Percentiles rank a stretch among this genome's conserved stretches.
These are phyloP conservation scores for Saccharomycopsis crataegensis DNA, from an alignment of 1,139 yeast species.

Conservation along the genomic window DNA sequence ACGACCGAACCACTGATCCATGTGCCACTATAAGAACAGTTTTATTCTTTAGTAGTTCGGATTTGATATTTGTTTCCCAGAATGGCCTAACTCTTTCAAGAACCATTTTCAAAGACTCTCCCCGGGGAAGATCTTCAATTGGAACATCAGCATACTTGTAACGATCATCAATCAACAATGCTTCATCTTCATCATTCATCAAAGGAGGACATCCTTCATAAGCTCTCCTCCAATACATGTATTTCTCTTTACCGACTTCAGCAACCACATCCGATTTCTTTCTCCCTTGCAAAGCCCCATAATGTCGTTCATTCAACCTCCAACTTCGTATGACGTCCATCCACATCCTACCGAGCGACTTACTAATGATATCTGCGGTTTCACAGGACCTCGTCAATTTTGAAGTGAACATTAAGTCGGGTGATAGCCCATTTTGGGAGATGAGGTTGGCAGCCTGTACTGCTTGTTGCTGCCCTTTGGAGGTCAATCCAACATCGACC, in stretches of 20 bases:
- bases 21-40: constrained; percentile 63
- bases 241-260: constrained; percentile 51
- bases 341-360: constrained; percentile 38
- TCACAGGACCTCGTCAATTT: constrained; percentile 58
- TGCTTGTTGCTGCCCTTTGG: constrained; percentile 59
- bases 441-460: constrained; percentile 49
- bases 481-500: constrained; percentile 65
- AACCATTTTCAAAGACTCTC: constrained; percentile 66
- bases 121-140: constrained; percentile 41
- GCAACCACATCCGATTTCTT: constrained; percentile 46
- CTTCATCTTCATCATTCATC: constrained; percentile 27
- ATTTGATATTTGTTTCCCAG: constrained; percentile 37
- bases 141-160: constrained; percentile 30
- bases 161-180: constrained; percentile 38
- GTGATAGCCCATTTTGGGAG: constrained; percentile 32
- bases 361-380: constrained; percentile 55
- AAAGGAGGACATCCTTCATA: constrained; percentile 65
- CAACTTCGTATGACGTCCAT: constrained; percentile 49
- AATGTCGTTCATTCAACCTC: constrained; percentile 75
- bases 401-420: constrained; percentile 58
- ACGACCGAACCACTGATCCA: constrained; percentile 67
- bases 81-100: constrained; percentile 54
- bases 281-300: constrained; percentile 70
- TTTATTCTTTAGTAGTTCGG: constrained; percentile 32
- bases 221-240: constrained; percentile 61